phyloP scores from a whole-genome alignment of 768 basidiomycete genomes.

The Omphalotus guepiniiformis region DNA sequence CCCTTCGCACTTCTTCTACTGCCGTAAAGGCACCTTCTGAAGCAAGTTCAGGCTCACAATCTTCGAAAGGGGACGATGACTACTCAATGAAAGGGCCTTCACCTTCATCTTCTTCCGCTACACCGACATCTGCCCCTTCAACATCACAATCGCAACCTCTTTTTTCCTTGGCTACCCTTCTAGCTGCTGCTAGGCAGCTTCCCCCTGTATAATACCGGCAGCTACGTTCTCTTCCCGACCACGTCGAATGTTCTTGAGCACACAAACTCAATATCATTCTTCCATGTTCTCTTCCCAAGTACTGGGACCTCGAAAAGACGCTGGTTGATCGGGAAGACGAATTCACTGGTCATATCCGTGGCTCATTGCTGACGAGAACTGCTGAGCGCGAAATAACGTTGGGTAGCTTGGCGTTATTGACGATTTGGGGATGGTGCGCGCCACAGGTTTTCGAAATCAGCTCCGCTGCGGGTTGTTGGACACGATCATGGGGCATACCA shows the following conservation, averaged over 20 bases:
- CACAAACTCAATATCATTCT: background rate
- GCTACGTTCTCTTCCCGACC: background rate
- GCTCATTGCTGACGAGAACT: too few species aligned
- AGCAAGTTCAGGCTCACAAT: too few species aligned
- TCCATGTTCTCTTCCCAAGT: background rate
- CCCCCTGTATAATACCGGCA: background rate
- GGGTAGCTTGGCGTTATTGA: too few species aligned
- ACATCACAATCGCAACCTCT: too few species aligned
- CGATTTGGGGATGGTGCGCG: too few species aligned
- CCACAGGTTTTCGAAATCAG: too few species aligned
- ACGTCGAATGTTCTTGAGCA: background rate
- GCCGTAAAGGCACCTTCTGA: background rate
- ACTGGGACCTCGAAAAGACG: background rate
- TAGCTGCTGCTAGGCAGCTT: conserved; percentile 7
- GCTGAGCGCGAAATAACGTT: too few species aligned
- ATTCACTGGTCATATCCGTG: too few species aligned
- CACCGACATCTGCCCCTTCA: background rate
- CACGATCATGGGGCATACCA: too few species aligned
- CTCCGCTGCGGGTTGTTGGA: too few species aligned
- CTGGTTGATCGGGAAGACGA: background rate
- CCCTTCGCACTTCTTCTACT: background rate
- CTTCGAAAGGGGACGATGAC: background rate
- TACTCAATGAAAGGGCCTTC: background rate
- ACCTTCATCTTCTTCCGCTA: background rate
- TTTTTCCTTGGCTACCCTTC: conserved; percentile 2